Evolutionary conservation across 495 filamentous ascomycete species (phyloP).

Genomic region (Penicillium macrosclerotiorum): DNA sequence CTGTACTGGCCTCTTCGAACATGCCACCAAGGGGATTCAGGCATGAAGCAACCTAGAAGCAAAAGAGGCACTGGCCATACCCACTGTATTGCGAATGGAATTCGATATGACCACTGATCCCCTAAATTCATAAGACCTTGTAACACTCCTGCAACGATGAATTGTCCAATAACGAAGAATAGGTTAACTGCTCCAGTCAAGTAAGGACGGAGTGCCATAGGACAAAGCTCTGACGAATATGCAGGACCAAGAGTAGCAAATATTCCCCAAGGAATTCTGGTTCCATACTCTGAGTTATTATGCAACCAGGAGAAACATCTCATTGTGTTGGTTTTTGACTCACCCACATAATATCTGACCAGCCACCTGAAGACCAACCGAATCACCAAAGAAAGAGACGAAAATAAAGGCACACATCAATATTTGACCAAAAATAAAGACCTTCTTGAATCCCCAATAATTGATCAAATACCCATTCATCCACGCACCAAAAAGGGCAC

Average conservation of each 20-base stretch:
- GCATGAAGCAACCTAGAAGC: constrained; percentile 37
- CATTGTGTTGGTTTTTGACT: too few relatives aligned
- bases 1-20: constrained; percentile 32
- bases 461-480: constrained; percentile 45
- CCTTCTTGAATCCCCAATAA: constrained; percentile 45
- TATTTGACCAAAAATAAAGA: constrained; percentile 56
- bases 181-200: constrained; percentile 49
- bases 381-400: constrained; percentile 65
- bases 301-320: too few relatives aligned
- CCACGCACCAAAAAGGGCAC: constrained; percentile 28
- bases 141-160: constrained; percentile 50
- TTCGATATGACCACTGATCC: constrained; percentile 52
- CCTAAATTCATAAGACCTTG: constrained; percentile 29
- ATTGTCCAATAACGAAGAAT: constrained; percentile 52
- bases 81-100: constrained; percentile 58
- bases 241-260: constrained; percentile 52
- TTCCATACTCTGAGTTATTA: too few relatives aligned
- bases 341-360: constrained; percentile 68
- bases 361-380: constrained; percentile 54
- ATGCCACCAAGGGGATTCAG: constrained; percentile 50
- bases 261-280: constrained; percentile 35
- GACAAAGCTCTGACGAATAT: constrained; percentile 53
- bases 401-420: constrained; percentile 54
- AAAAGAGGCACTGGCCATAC: constrained; percentile 41
- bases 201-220: constrained; percentile 40